These are phyloP conservation scores for Trichoderma brevicompactum DNA, from an alignment of 2,329 filamentous ascomycete genomes.

Conservation along the genomic window DNA sequence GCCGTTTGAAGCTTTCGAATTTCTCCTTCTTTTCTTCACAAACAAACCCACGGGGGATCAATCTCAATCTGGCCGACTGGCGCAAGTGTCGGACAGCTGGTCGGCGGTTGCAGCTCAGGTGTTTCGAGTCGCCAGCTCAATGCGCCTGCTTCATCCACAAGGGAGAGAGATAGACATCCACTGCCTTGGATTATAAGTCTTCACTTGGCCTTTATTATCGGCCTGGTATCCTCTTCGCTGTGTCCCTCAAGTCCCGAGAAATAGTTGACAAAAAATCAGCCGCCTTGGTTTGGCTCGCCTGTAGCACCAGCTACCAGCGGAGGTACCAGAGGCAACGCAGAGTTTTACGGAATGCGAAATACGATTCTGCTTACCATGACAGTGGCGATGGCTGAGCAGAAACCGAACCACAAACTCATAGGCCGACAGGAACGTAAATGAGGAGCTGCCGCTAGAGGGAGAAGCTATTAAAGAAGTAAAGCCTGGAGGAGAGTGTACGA, in stretches of 20 bases:
- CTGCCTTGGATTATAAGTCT: not conserved
- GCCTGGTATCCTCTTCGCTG: not conserved
- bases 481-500: not conserved
- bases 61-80: not conserved
- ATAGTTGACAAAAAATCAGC: too few relatives aligned
- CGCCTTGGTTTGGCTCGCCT: not conserved
- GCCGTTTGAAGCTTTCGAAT: not conserved
- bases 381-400: slow-evolving; percentile 4
- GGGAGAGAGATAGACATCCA: not conserved
- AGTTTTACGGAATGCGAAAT: slow-evolving; percentile 18
- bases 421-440: not conserved
- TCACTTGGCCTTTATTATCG: too few relatives aligned
- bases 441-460: not conserved
- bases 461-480: not conserved
- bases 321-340: not conserved
- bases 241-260: not conserved
- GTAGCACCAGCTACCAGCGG: not conserved
- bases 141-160: not conserved
- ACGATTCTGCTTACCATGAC: slow-evolving; percentile 9
- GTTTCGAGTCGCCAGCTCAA: not conserved
- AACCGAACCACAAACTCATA: not conserved
- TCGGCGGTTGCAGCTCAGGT: not conserved
- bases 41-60: not conserved
- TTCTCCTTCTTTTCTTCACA: not conserved
- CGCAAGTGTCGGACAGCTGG: slow-evolving; percentile 18